Evolutionary conservation across 192 early-diverging fungal genomes (phyloP), one percentile per base, ranked within the genome.

Genomic region (Rhizophagus clarus): DNA sequence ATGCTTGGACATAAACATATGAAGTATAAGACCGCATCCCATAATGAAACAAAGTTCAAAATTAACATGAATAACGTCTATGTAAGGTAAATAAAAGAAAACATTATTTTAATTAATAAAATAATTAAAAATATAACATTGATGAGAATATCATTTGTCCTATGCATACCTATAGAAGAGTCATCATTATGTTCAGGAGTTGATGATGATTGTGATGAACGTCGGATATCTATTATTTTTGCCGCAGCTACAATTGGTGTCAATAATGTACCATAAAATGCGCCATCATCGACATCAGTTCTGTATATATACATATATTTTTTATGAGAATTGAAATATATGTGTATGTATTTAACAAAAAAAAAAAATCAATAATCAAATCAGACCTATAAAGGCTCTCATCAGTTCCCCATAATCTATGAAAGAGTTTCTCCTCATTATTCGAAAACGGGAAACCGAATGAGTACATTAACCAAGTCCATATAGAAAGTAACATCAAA

Each of bases 211-310:
- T 45, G 42, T 61, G 79, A 80, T 56, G 66, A 80, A 49, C 72
- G 81, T 73, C 79, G 79, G 74, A 74, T 79, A 67, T 87, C 85
- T 4, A 87, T 78, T 51, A 89, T 79, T 82, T 91, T 88, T 42
- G 88, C 85, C 2, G 83, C 81, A 66, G 88, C 76, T 3, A 91
- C 85, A n/a, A 89, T 83, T 2, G 88, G 88, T n/a, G 88, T 70
- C 20, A 91, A 63, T 34, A 89, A 66, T 14, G 84, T 83, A 40
- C 87, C 87, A 61, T 87, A 91, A 22, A 91, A 81, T 34, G 88
- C 79, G 68, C 89, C 89, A 80, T 89, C 88, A 67, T 91, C 89
- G 12, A 86, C 89, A 51, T 85, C 86, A 47, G 75, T 81, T 80
- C 89, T 91, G 67, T 47, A 56, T 61, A 31, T 31, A 24, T 42